A percentile compares a stretch with the other conserved stretches of the same genome.
These are phyloP conservation scores for Aegilops speltoides DNA, from an alignment of 176 grass and related monocot genomes.

Conservation along the genomic window DNA sequence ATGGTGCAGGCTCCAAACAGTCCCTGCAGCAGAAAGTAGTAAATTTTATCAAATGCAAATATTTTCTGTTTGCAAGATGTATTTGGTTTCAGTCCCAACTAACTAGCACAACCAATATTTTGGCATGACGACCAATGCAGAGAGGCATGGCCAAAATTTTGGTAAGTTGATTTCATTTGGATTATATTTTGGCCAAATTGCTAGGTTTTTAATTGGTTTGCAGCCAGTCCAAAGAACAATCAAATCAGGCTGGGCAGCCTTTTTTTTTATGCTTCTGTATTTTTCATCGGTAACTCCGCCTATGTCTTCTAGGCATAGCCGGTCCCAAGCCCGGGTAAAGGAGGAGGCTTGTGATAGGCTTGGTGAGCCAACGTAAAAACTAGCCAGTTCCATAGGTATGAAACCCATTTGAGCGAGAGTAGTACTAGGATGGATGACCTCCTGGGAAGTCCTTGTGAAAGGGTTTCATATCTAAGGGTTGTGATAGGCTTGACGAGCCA, in stretches of 20 bases:
- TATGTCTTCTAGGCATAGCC: too few species aligned
- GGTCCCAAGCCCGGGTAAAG: too few species aligned
- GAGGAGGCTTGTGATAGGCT: too few species aligned
- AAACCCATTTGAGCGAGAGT: too few species aligned
- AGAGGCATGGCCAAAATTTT: background rate
- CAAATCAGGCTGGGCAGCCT: background rate
- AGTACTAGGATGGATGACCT: too few species aligned
- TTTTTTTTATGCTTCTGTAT: too few species aligned
- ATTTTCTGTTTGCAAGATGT: background rate
- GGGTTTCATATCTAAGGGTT: too few species aligned
- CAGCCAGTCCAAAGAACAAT: background rate
- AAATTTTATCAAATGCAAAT: background rate
- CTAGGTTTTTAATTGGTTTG: background rate
- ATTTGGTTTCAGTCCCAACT: background rate
- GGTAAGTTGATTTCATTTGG: background rate
- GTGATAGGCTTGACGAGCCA: too few species aligned
- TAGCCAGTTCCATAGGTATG: too few species aligned
- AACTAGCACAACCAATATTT: background rate
- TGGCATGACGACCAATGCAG: background rate
- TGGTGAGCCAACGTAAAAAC: too few species aligned
- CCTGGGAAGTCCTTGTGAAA: too few species aligned
- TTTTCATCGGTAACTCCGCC: too few species aligned
- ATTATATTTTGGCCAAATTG: background rate
- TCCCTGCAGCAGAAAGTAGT: background rate
- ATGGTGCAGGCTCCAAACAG: background rate